These are phyloP conservation scores for Leptosphaerulina australis DNA, from an alignment of 2,329 filamentous ascomycete genomes.

Conservation along the genomic window DNA sequence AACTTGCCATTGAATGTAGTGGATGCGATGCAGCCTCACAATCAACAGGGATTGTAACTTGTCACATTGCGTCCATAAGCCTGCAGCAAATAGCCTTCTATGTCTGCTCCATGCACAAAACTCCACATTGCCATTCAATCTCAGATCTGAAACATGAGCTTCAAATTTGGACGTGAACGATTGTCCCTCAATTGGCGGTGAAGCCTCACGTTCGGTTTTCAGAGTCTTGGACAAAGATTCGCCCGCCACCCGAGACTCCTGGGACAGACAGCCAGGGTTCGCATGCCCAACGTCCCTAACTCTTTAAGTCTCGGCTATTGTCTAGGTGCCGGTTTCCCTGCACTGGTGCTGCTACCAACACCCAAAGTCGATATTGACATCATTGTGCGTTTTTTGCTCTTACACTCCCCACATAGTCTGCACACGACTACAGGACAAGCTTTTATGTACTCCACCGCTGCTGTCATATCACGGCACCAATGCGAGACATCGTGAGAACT, in stretches of 20 bases:
- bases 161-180: background rate
- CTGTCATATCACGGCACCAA: conserved; percentile 9
- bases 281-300: conserved; percentile 2
- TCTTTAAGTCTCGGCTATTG: background rate
- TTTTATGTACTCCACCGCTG: conserved; percentile 1
- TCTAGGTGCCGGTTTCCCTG: conserved; percentile 8
- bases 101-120: background rate
- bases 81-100: background rate
- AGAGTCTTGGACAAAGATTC: background rate
- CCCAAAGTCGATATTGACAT: conserved; percentile 9
- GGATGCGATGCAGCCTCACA: conserved; percentile 13
- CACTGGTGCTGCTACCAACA: background rate
- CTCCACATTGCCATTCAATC: background rate
- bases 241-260: background rate
- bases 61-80: conserved; percentile 3
- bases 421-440: conserved; percentile 3
- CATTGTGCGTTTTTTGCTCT: conserved; percentile 11
- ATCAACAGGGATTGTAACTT: conserved; percentile 1
- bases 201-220: conserved; percentile 12
- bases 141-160: background rate
- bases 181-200: conserved; percentile 15
- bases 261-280: background rate
- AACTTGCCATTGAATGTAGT: conserved; percentile 2
- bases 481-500: background rate
- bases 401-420: conserved; percentile 13